phyloP scores from a whole-genome alignment of 2,329 filamentous ascomycete species.

The Graphilbum sp. region DNA sequence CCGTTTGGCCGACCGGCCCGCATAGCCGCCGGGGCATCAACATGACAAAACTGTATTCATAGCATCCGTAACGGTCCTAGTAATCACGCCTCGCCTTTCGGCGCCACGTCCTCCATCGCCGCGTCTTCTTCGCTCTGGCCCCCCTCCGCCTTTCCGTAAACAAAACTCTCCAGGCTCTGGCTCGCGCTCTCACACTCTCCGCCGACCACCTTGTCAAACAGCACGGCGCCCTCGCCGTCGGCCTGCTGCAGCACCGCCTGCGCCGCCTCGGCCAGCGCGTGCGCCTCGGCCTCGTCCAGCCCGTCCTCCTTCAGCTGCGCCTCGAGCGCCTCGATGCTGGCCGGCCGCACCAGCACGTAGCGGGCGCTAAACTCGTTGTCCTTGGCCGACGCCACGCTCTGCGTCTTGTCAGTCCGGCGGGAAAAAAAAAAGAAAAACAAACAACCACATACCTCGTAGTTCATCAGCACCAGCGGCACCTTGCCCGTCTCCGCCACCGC shows the following conservation, averaged over 20 bases:
- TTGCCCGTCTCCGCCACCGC: constrained; percentile 36
- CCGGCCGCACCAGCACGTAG: constrained; percentile 34
- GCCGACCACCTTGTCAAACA: background rate
- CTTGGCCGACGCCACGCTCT: constrained; percentile 38
- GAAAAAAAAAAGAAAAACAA: too few relatives aligned
- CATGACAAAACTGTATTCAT: too few relatives aligned
- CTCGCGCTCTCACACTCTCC: background rate
- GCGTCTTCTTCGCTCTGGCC: background rate
- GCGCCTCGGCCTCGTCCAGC: constrained; percentile 25
- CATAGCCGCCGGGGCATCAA: too few relatives aligned
- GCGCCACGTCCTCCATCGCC: background rate
- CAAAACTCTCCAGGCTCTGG: background rate
- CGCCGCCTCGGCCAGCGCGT: background rate
- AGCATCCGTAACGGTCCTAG: too few relatives aligned
- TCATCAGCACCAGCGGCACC: constrained; percentile 40
- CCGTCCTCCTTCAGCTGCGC: constrained; percentile 23
- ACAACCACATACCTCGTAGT: constrained; percentile 35
- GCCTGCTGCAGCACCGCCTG: background rate
- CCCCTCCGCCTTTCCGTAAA: background rate
- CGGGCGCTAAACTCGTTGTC: constrained; percentile 39
- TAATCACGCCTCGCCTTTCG: too few relatives aligned
- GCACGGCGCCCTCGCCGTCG: background rate
- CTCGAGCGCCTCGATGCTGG: constrained; percentile 21
- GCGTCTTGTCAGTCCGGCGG: background rate
- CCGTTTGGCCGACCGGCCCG: too few relatives aligned